These are phyloP conservation scores for Parascedosporium putredinis DNA, from an alignment of 2,329 filamentous ascomycete genomes.

Conservation along the genomic window DNA sequence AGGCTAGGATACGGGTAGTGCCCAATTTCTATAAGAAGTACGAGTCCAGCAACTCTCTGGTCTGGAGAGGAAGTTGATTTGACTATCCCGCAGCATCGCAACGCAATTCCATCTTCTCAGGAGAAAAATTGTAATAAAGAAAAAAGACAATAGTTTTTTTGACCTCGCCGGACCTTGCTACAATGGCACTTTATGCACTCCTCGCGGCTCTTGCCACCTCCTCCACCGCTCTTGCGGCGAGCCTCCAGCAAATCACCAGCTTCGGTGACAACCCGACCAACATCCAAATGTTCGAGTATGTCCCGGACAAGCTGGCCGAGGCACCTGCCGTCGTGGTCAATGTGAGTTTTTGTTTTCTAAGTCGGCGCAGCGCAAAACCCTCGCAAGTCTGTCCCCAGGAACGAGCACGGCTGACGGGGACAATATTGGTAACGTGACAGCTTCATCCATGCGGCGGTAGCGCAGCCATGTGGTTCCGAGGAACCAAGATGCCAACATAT, in stretches of 20 bases:
- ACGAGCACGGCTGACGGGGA: too few relatives aligned
- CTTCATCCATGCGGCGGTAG: constrained; percentile 31
- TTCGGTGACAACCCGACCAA: constrained; percentile 24
- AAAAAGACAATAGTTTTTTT: too few relatives aligned
- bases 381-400: too few relatives aligned
- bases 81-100: too few relatives aligned
- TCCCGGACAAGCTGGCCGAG: constrained; percentile 23
- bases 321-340: constrained; percentile 36
- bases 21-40: too few relatives aligned
- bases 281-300: constrained; percentile 18
- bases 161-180: background rate
- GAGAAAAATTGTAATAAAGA: too few relatives aligned
- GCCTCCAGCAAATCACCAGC: constrained; percentile 26
- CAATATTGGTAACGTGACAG: too few relatives aligned
- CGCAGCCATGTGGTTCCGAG: constrained; percentile 34
- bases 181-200: background rate
- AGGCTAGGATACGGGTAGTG: too few relatives aligned
- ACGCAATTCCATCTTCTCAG: too few relatives aligned
- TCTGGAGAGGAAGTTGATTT: too few relatives aligned
- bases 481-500: constrained; percentile 34
- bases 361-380: too few relatives aligned
- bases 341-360: background rate
- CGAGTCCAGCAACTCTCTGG: too few relatives aligned
- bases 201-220: background rate
- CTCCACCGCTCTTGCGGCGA: constrained; percentile 12